phyloP scores from a whole-genome alignment of 129 eudicot genomes.

The Flaveria brownii region DNA sequence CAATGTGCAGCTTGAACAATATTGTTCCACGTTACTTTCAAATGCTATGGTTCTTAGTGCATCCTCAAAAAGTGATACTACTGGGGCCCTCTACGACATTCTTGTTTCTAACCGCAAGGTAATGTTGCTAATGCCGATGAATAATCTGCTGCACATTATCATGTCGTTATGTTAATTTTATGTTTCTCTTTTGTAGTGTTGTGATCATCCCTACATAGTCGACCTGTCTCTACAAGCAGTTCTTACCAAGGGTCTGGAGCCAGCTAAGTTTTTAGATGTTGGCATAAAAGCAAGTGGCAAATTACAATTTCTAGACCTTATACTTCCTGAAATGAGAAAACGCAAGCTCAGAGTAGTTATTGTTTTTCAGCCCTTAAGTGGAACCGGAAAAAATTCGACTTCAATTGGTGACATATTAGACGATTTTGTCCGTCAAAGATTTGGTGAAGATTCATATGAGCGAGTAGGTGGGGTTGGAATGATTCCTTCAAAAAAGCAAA shows the following conservation, averaged over 20 bases:
- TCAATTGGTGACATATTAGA: constrained; percentile 73
- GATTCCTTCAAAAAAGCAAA: constrained; percentile 54
- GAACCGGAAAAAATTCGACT: constrained; percentile 49
- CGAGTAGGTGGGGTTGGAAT: constrained; percentile 55
- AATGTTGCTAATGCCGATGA: constrained; percentile 5
- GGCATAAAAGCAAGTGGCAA: constrained; percentile 93
- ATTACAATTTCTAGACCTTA: constrained; percentile 63
- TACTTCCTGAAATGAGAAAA: constrained; percentile 58
- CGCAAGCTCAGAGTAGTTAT: constrained; percentile 61
- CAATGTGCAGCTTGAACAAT: constrained; percentile 88
- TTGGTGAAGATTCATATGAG: constrained; percentile 75
- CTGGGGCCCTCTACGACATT: constrained; percentile 67
- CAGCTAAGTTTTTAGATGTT: constrained; percentile 46
- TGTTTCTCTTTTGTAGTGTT: constrained; percentile 55
- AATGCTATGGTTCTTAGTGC: constrained; percentile 63
- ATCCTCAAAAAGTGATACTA: constrained; percentile 50
- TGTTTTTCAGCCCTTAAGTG: constrained; percentile 72
- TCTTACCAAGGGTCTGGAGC: constrained; percentile 49
- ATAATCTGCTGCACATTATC: constrained; percentile 16
- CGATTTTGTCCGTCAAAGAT: constrained; percentile 68
- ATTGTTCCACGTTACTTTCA: constrained; percentile 69
- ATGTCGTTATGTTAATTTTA: constrained; percentile 28
- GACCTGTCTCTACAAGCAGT: constrained; percentile 51
- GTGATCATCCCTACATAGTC: constrained; percentile 87
- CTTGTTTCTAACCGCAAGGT: constrained; percentile 79